These are phyloP conservation scores for Cryptococcus neoformans DNA, from an alignment of 1,284 basidiomycete genomes.

Conservation along the genomic window DNA sequence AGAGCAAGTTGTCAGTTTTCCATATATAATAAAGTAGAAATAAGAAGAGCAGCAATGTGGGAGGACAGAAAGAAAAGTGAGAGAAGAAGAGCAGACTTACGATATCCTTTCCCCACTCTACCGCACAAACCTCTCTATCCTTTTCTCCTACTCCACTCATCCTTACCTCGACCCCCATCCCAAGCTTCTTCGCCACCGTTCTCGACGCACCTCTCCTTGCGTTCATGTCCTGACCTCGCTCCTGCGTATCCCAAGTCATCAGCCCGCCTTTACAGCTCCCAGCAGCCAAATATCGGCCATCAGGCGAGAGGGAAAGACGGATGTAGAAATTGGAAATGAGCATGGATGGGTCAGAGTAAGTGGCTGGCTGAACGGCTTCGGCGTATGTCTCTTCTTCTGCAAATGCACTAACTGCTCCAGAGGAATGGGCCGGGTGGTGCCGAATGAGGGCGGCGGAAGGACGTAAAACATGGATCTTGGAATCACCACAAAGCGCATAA, in stretches of 20 bases:
- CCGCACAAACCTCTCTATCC: slow-evolving; percentile 38
- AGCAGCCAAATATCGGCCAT: slow-evolving; percentile 40
- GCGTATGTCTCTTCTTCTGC: not conserved
- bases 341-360: slow-evolving; percentile 41
- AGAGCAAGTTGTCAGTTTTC: not conserved
- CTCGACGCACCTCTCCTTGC: not conserved
- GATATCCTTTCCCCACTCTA: slow-evolving; percentile 47
- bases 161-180: slow-evolving; percentile 17
- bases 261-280: slow-evolving; percentile 40
- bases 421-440: not conserved
- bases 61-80: too few species aligned
- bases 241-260: slow-evolving; percentile 40
- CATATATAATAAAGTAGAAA: too few species aligned
- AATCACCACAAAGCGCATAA: slow-evolving; percentile 39
- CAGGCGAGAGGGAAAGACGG: slow-evolving; percentile 38
- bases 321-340: slow-evolving; percentile 42
- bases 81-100: not conserved
- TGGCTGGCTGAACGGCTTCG: slow-evolving; percentile 26
- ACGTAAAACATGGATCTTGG: slow-evolving; percentile 38
- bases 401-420: not conserved
- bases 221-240: not conserved
- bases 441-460: slow-evolving; percentile 21
- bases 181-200: slow-evolving; percentile 11
- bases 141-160: slow-evolving; percentile 10
- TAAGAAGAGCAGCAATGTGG: too few species aligned